Evolutionary conservation across 208 protist species (phyloP).

Genomic region (Trypanosoma platydactyli): DNA sequence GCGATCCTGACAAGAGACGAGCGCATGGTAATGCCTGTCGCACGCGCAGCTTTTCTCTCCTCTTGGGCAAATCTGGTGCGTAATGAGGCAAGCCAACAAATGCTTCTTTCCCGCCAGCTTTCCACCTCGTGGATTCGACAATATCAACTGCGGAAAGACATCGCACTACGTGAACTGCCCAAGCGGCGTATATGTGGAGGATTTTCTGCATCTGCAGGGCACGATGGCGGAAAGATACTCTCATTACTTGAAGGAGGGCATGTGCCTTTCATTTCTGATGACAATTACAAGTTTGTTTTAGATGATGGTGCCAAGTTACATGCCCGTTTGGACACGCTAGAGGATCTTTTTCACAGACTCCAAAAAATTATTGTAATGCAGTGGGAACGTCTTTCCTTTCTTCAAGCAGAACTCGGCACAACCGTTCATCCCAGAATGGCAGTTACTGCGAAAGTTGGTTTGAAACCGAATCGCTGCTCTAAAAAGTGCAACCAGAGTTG

Average conservation of each 20-base stretch:
- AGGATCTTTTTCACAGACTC: not conserved
- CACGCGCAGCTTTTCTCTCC: slow-evolving; percentile 6
- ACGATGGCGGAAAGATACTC: not conserved
- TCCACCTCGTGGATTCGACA: slow-evolving; percentile 7
- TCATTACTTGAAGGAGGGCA: not conserved
- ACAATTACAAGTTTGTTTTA: not conserved
- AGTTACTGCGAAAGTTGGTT: not conserved
- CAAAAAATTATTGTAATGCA: slow-evolving; percentile 13
- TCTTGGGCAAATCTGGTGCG: slow-evolving; percentile 1
- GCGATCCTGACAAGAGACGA: slow-evolving; percentile 3
- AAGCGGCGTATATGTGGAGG: not conserved
- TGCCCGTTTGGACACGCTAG: not conserved
- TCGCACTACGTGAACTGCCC: not conserved
- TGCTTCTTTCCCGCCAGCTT: slow-evolving; percentile 9
- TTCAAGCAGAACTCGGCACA: slow-evolving; percentile 16
- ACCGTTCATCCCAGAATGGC: not conserved
- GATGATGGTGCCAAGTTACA: not conserved
- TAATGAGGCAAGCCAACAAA: slow-evolving; percentile 9
- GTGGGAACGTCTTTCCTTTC: slow-evolving; percentile 23
- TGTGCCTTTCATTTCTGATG: not conserved
- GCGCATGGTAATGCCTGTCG: slow-evolving; percentile 2
- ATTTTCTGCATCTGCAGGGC: not conserved
- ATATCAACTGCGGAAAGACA: slow-evolving; percentile 2
- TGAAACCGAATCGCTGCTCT: not conserved
- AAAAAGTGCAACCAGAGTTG: not conserved